Base-by-base conservation (phyloP, 2,329 filamentous ascomycete genomes). In the Ophiostoma perfectum region DNA sequence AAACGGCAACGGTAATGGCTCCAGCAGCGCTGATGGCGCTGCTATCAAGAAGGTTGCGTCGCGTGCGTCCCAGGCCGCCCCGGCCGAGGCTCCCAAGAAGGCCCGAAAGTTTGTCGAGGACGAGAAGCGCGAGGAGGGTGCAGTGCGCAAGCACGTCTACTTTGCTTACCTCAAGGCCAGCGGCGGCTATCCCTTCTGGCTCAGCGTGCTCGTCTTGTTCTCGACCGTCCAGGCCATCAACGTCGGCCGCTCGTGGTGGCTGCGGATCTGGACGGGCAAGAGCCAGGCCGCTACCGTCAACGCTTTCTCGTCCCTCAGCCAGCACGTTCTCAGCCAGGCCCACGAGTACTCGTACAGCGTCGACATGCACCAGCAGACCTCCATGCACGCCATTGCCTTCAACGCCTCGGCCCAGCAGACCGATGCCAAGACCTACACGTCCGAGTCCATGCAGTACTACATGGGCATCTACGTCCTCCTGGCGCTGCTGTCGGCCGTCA, bases 21-120 rank as follows among this genome's bases (percentile, higher is more conserved):
- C 60, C 5, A 12, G 8, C 5, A 64, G 63, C 5, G 18, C 49
- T 11, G 82, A 85, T 78, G 1, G 70, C 16, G 66, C 18, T 1
- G 66, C 68, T 2, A 55, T 69, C 36, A 67, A 68, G n/a, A 73
- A 73, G 69, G 44, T 66, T 3, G 36, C 67, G 4, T 72, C 71
- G 8, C 47, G 66, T 18, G 67, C 71, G 0, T 66, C 68, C 2
- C 67, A 67, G 38, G 12, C 69, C n/a, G 63, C 66, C 7, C 36
- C 38, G 9, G 16, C 52, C 7, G 62, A 67, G n/a, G 49, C 66
- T 5, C 76, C 86, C 52, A 80, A 81, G 85, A 77, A 78, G 5
- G 83, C 86, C 0, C 87, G 87, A 72, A 90, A 92, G 76, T 94
- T 93, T 72, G 85, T 91, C 39, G 88, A 92, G 74, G 90, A 92